Base-by-base conservation (phyloP, 345 rosid genomes). In the Anastatica hierochuntica region DNA sequence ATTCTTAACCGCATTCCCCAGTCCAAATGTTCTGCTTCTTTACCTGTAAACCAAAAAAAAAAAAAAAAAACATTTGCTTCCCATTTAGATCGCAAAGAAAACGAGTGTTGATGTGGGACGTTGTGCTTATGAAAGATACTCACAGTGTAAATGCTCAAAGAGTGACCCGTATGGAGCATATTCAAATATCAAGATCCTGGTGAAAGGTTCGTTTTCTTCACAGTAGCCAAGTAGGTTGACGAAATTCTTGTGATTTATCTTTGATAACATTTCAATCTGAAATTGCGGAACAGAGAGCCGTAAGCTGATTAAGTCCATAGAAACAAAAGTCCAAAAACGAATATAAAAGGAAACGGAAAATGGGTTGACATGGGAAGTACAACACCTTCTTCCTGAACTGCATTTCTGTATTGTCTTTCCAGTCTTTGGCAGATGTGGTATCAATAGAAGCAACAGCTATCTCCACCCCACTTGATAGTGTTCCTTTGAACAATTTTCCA, bases 131-230 rank as follows among this genome's bases (percentile, higher is more conserved):
- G n/a, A n/a, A n/a, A n/a, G n/a, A n/a, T n/a, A n/a, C 95, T 85
- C 55, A 92, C 98, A 47, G 56, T 92, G 94, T 64, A 92, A 76
- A 76, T 92, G 98, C 73, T 92, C 98, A 49, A 81, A 88, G 52
- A 92, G 82, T 11, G 95, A 76, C 58, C 98, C 98, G 42, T 85
- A 88, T 43, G 96, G 86, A 39, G 95, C 96, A 74, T 88, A 92
- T 69, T 92, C 96, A 46, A 88, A 92, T 58, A 92, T 94, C 80
- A 92, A 79, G 80, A 88, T 85, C 68, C 98, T 85, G 18, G 95
- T 85, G 83, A 92, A 84, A 58, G 94, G 95, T 45, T 70, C 68
- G 48, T 87, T 76, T 69, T 88, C 97, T 78, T 88, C 97, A 54
- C 98, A 92, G 60, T 66, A 88, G 8, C 98, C 97, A 11, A 92